phyloP scores from a whole-genome alignment of 306 rosid genomes.

The Lagenaria siceraria region DNA sequence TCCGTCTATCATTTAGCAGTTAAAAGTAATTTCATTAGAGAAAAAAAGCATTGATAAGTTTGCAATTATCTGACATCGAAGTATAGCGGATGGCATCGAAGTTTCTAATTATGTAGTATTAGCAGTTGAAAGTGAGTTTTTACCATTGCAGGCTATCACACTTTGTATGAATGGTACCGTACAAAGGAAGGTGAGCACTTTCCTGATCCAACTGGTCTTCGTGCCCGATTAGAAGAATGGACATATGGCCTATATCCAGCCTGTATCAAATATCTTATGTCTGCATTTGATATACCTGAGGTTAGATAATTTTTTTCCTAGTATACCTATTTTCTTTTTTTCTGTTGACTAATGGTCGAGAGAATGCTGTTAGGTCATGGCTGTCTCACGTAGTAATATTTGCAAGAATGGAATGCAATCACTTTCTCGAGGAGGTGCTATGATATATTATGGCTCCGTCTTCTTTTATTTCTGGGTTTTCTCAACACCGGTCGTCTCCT shows the following conservation, averaged over 20 bases:
- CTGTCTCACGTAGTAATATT: slow-evolving; percentile 74
- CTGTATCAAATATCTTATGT: slow-evolving; percentile 89
- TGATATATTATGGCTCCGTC: slow-evolving; percentile 73
- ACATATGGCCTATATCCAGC: slow-evolving; percentile 96
- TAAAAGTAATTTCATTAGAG: not conserved
- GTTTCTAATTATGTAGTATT: not conserved
- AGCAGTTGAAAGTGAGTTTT: not conserved
- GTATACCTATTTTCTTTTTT: not conserved
- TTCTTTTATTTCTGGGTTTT: slow-evolving; percentile 93
- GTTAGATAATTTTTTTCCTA: slow-evolving; percentile 25
- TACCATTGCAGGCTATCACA: slow-evolving; percentile 67
- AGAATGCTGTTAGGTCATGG: slow-evolving; percentile 68
- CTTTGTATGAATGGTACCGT: slow-evolving; percentile 81
- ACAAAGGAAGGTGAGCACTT: slow-evolving; percentile 86
- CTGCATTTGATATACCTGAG: slow-evolving; percentile 98
- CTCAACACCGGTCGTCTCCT: slow-evolving; percentile 91
- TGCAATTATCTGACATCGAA: not conserved
- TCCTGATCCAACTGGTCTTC: slow-evolving; percentile 96
- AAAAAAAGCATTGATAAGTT: not conserved
- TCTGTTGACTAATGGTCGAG: not conserved
- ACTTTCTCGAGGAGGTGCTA: slow-evolving; percentile 61
- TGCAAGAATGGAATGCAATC: slow-evolving; percentile 83
- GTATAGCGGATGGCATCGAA: too few relatives aligned
- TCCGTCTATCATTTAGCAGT: too few relatives aligned
- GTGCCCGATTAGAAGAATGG: slow-evolving; percentile 95